phyloP scores from a whole-genome alignment of 176 grass and related monocot species.

The Zizania latifolia region DNA sequence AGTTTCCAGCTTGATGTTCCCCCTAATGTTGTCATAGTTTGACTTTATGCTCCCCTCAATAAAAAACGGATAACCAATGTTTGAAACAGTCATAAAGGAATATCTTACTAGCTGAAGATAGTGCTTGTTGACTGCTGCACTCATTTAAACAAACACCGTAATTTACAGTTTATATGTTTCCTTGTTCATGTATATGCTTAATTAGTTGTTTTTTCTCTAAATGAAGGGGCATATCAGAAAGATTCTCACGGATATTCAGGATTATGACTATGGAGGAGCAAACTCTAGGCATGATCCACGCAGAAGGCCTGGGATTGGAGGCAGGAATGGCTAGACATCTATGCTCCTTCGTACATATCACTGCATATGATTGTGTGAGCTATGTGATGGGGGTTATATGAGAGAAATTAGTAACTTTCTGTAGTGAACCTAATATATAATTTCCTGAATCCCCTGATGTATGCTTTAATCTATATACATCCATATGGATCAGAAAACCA shows the following conservation, averaged over 20 bases:
- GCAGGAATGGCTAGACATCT: slow-evolving; percentile 45
- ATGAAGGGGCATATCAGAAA: slow-evolving; percentile 55
- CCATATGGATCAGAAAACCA: slow-evolving; percentile 4
- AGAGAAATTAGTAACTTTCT: neutral
- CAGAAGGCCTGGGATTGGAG: slow-evolving; percentile 54
- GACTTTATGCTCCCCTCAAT: neutral
- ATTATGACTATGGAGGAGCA: slow-evolving; percentile 79
- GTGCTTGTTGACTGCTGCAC: neutral
- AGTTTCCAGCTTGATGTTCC: neutral
- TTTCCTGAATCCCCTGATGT: slow-evolving; percentile 2
- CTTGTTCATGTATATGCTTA: neutral
- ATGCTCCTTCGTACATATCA: slow-evolving; percentile 7
- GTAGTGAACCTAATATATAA: slow-evolving; percentile 19
- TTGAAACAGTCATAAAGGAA: slow-evolving; percentile 17
- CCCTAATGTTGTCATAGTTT: neutral
- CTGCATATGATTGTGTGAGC: slow-evolving; percentile 5
- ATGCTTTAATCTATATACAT: neutral
- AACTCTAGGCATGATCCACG: slow-evolving; percentile 74
- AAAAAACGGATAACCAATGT: neutral
- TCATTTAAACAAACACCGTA: neutral
- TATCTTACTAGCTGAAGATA: neutral
- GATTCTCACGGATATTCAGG: slow-evolving; percentile 58
- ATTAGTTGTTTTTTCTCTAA: slow-evolving; percentile 16
- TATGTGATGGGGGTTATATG: slow-evolving; percentile 12
- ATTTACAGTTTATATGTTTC: neutral